phyloP scores from a whole-genome alignment of 129 eudicot species.

The Arctium minus region DNA sequence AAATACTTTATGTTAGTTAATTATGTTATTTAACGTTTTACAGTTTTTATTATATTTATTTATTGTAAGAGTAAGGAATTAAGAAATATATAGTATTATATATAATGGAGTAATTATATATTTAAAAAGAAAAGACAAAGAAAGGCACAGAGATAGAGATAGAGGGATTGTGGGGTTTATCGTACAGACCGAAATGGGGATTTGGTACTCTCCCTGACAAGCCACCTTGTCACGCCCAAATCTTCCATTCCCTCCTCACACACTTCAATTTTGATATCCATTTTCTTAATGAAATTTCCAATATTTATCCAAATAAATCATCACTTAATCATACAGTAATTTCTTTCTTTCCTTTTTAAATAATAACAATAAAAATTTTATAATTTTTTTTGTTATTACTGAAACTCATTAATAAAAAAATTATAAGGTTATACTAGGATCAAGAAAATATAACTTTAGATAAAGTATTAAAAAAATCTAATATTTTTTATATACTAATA shows the following conservation, averaged over 20 bases:
- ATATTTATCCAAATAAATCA: neutral
- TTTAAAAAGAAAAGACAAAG: neutral
- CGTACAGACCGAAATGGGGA: slow-evolving; percentile 35
- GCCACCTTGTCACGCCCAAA: slow-evolving; percentile 39
- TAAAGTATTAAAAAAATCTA: neutral
- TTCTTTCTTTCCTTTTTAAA: too few species aligned
- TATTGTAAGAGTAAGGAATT: too few species aligned
- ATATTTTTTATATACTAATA: too few species aligned
- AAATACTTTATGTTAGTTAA: too few species aligned
- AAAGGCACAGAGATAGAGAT: neutral
- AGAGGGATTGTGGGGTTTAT: slow-evolving; percentile 4
- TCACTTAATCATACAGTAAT: neutral
- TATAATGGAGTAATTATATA: too few species aligned
- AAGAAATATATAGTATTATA: too few species aligned
- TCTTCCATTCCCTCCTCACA: slow-evolving; percentile 33
- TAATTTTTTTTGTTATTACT: too few species aligned
- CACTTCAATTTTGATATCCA: slow-evolving; percentile 28
- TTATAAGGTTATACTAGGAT: neutral
- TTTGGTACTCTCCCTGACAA: slow-evolving; percentile 39
- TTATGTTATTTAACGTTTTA: too few species aligned
- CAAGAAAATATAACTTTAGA: neutral
- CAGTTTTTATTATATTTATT: too few species aligned
- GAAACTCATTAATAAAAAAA: too few species aligned
- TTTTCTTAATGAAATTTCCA: too few species aligned
- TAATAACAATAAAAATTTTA: too few species aligned